Percentiles rank a stretch among this genome's conserved stretches.
These are phyloP conservation scores for Saccharomyces hybrid DNA, from an alignment of 1,139 yeast genomes.

Conservation along the genomic window DNA sequence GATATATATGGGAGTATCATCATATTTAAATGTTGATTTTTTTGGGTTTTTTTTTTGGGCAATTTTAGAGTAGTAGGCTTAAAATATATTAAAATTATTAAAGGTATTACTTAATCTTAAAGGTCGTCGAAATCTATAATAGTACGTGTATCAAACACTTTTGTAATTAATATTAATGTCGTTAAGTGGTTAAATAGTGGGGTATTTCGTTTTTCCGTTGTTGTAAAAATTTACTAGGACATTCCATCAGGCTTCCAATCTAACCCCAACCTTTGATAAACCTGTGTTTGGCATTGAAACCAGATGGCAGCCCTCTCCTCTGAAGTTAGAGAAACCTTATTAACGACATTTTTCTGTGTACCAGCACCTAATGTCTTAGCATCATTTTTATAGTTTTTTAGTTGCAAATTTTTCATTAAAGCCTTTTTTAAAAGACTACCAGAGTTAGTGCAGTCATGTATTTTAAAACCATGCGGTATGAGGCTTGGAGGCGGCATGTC, in stretches of 20 bases:
- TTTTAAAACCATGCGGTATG: slow-evolving; percentile 13
- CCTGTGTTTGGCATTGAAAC: slow-evolving; percentile 51
- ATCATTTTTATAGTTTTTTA: slow-evolving; percentile 9
- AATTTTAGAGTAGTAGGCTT: background rate
- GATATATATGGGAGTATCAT: background rate
- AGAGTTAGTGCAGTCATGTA: slow-evolving; percentile 2
- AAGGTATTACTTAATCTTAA: background rate
- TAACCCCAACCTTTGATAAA: slow-evolving; percentile 47
- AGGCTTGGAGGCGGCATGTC: slow-evolving; percentile 32
- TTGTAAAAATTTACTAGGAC: background rate
- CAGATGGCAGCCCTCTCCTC: slow-evolving; percentile 51
- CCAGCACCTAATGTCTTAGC: slow-evolving; percentile 3
- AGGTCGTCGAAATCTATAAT: background rate
- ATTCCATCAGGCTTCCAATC: slow-evolving; percentile 52
- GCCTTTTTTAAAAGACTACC: slow-evolving; percentile 23
- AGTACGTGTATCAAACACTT: background rate
- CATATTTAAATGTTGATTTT: background rate
- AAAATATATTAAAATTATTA: background rate
- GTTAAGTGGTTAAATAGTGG: background rate
- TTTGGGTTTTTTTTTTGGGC: background rate
- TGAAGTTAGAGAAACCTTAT: slow-evolving; percentile 36
- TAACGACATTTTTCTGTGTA: background rate
- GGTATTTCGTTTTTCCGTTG: background rate
- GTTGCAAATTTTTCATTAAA: slow-evolving; percentile 23
- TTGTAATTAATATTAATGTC: background rate